Conservation (phyloP, 2,329 filamentous ascomycete species). For the Alternaria incomplexa region DNA sequence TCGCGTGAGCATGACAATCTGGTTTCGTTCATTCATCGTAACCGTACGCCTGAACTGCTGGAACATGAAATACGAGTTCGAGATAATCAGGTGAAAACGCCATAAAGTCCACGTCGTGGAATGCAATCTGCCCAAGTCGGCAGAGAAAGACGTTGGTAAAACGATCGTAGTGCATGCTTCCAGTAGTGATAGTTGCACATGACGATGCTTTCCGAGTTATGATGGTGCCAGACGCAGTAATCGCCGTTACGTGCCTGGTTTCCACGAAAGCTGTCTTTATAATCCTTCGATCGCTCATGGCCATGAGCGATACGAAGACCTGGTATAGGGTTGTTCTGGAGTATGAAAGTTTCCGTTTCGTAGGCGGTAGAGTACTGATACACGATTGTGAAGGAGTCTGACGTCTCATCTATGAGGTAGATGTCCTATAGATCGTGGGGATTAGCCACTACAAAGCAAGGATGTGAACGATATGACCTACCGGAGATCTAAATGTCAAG, state of each 20-base stretch:
- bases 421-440: slow-evolving; percentile 5
- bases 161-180: neutral
- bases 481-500: slow-evolving; percentile 25
- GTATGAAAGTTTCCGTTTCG: slow-evolving; percentile 2
- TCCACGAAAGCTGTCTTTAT: slow-evolving; percentile 22
- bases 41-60: neutral
- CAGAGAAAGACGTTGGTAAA: neutral
- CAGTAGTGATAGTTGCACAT: neutral
- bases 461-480: slow-evolving; percentile 21
- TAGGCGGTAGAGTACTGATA: slow-evolving; percentile 21
- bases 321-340: slow-evolving; percentile 7
- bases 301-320: slow-evolving; percentile 1
- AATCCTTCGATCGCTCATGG: slow-evolving; percentile 6
- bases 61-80: neutral
- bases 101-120: neutral
- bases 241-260: slow-evolving; percentile 11
- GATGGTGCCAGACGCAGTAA: neutral
- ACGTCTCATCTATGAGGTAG: slow-evolving; percentile 11
- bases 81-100: neutral
- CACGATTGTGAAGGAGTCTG: slow-evolving; percentile 17
- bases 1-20: slow-evolving; percentile 7
- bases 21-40: neutral
- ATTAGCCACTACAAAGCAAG: slow-evolving; percentile 6
- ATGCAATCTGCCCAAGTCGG: neutral
- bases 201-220: neutral